A percentile compares a stretch with the other conserved stretches of the same genome.
These are phyloP conservation scores for Mariannaea sp. DNA, from an alignment of 2,329 filamentous ascomycete species.

Conservation along the genomic window DNA sequence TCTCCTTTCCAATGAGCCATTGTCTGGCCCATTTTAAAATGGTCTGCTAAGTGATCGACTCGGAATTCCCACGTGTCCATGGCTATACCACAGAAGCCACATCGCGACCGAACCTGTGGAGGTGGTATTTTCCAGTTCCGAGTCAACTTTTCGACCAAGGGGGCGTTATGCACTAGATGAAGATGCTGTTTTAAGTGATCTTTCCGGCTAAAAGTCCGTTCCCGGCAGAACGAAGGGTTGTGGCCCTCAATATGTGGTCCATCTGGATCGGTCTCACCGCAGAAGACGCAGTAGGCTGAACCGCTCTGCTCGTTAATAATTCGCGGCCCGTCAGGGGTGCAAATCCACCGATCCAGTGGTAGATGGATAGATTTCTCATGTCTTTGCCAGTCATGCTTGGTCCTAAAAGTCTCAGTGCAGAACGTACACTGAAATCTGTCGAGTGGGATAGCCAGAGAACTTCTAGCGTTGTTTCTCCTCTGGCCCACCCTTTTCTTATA, in stretches of 20 bases:
- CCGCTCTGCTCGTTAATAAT: not conserved
- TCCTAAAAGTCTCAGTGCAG: constrained; percentile 4
- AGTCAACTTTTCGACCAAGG: constrained; percentile 35
- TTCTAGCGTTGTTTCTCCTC: not conserved
- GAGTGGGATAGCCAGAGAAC: not conserved
- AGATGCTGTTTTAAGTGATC: constrained; percentile 51
- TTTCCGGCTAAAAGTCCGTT: constrained; percentile 51
- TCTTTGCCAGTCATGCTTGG: constrained; percentile 5
- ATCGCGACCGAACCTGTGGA: constrained; percentile 44
- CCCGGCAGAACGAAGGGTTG: constrained; percentile 26
- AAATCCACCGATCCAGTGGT: not conserved
- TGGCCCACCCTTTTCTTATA: not conserved
- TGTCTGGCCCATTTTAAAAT: constrained; percentile 48
- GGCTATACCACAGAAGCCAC: constrained; percentile 46
- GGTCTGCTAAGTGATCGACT: constrained; percentile 46
- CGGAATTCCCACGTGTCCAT: constrained; percentile 46
- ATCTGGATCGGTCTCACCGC: not conserved
- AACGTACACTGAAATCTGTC: constrained; percentile 4
- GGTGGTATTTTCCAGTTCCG: constrained; percentile 45
- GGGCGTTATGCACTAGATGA: constrained; percentile 48
- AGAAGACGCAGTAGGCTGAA: not conserved
- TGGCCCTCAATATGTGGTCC: not conserved
- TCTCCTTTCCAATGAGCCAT: constrained; percentile 51
- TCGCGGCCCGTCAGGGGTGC: not conserved
- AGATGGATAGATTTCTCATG: constrained; percentile 2